phyloP scores from a whole-genome alignment of 768 basidiomycete species.

The Amanita subjunquillea region DNA sequence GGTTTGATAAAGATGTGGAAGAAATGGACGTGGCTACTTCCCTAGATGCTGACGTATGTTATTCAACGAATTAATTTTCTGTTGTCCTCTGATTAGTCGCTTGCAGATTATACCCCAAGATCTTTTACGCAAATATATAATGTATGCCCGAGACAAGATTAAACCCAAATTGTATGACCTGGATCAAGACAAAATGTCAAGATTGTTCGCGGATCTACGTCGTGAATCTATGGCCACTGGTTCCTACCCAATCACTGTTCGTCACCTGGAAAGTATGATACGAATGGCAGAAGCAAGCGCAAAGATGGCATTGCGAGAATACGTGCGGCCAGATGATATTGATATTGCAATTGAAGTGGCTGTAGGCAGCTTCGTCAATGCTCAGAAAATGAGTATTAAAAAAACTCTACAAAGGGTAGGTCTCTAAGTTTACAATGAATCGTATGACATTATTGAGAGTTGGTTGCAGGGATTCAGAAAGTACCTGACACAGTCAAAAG shows the following conservation, averaged over 20 bases:
- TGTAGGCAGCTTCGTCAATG: conserved; percentile 88
- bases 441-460: conserved; percentile 2
- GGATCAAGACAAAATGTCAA: conserved; percentile 90
- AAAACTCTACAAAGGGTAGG: conserved; percentile 90
- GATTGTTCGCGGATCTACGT: conserved; percentile 91
- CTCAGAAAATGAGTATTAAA: conserved; percentile 98
- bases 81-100: conserved; percentile 3
- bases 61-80: not conserved
- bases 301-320: conserved; percentile 96
- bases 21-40: conserved; percentile 91
- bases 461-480: conserved; percentile 80
- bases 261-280: conserved; percentile 98
- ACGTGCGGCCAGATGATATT: conserved; percentile 92
- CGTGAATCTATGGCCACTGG: conserved; percentile 95
- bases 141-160: conserved; percentile 94
- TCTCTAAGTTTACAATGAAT: conserved; percentile 8
- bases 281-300: conserved; percentile 98
- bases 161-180: conserved; percentile 89
- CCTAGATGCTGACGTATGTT: conserved; percentile 83
- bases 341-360: conserved; percentile 96
- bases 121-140: conserved; percentile 92
- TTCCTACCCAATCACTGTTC: conserved; percentile 97
- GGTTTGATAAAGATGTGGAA: conserved; percentile 77
- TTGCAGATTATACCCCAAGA: conserved; percentile 93
- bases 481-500: conserved; percentile 90